Evolutionary conservation across 345 rosid species (phyloP).

Genomic region (Hypericum perforatum): DNA sequence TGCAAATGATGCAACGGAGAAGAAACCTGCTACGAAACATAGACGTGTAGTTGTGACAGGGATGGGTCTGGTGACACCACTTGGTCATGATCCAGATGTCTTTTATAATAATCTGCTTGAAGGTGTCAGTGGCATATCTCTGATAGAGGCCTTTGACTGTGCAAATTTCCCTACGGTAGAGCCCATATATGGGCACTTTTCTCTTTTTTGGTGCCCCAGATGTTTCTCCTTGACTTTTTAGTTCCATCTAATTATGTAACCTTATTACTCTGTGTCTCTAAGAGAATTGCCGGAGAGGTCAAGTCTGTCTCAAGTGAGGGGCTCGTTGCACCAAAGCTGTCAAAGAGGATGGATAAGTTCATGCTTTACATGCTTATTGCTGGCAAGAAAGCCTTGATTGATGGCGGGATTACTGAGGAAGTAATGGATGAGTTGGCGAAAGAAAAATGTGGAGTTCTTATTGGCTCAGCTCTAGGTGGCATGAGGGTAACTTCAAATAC

Average conservation of each 20-base stretch:
- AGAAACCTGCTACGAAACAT: slow-evolving; percentile 53
- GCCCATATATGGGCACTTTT: slow-evolving; percentile 11
- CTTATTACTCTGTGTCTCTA: background rate
- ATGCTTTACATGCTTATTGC: slow-evolving; percentile 93
- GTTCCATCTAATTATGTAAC: background rate
- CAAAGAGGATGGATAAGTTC: slow-evolving; percentile 91
- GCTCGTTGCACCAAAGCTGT: slow-evolving; percentile 75
- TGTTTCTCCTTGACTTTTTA: slow-evolving; percentile 10
- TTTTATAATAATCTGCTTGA: slow-evolving; percentile 80
- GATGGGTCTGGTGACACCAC: slow-evolving; percentile 79
- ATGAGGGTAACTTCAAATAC: slow-evolving; percentile 51
- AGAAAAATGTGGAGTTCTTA: slow-evolving; percentile 77
- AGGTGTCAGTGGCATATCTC: slow-evolving; percentile 82
- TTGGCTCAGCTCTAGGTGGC: slow-evolving; percentile 95
- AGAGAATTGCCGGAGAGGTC: slow-evolving; percentile 96
- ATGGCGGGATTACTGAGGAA: slow-evolving; percentile 76
- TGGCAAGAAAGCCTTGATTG: slow-evolving; percentile 86
- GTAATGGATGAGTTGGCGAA: slow-evolving; percentile 70
- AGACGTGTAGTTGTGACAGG: slow-evolving; percentile 94
- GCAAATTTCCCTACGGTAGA: slow-evolving; percentile 66
- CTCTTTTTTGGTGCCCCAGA: slow-evolving; percentile 9
- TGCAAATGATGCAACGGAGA: slow-evolving; percentile 39
- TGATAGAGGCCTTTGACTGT: slow-evolving; percentile 83
- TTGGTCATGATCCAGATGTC: slow-evolving; percentile 69
- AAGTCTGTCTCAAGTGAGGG: slow-evolving; percentile 79